Evolutionary conservation across 345 rosid species (phyloP), one percentile per base, ranked within the genome.

Genomic region (Linum trigynum): DNA sequence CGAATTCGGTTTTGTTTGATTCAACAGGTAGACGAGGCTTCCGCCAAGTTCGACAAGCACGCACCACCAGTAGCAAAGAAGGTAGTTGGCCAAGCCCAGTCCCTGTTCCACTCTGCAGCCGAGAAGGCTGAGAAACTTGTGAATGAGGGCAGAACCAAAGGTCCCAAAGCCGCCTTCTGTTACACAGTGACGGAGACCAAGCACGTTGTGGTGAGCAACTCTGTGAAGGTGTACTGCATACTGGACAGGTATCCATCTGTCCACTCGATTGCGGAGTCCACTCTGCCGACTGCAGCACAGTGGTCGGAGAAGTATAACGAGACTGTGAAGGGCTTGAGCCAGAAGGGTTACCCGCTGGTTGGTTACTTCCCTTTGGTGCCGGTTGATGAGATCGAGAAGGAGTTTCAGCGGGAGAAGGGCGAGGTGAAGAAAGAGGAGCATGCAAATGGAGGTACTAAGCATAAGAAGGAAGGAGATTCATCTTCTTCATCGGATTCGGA

Each of bases 51-150:
- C 56, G 83, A 87, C 5, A 75, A 83, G 82, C 87, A 83, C 37
- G 97, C 96, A 15, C 98, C 98, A 4, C 67, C 85, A 0, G 6
- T 69, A 50, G 96, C 85, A 48, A 92, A 90, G 84, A 67, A 70
- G 12, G 66, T 76, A 14, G 84, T 79, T 1, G 64, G 68, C 68
- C 80, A 75, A 59, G 72, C 86, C 11, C 80, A 63, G 15, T 42
- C 16, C 14, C 41, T 92, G 74, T 66, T 83, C 12, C 68, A 69
- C 42, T 71, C 59, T 63, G 74, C 87, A 8, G 67, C 85, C 4
- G 63, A 78, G 37, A 89, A 85, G 75, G 77, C 80, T 61, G 80
- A 75, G 36, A 71, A 69, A 62, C 78, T 90, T 56, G 77, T 82
- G 12, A 71, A 67, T 1, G 89, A 81, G 64, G 91, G 85, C 66